phyloP scores from a whole-genome alignment of 352 stramenopile species.

The Globisporangium lucens region DNA sequence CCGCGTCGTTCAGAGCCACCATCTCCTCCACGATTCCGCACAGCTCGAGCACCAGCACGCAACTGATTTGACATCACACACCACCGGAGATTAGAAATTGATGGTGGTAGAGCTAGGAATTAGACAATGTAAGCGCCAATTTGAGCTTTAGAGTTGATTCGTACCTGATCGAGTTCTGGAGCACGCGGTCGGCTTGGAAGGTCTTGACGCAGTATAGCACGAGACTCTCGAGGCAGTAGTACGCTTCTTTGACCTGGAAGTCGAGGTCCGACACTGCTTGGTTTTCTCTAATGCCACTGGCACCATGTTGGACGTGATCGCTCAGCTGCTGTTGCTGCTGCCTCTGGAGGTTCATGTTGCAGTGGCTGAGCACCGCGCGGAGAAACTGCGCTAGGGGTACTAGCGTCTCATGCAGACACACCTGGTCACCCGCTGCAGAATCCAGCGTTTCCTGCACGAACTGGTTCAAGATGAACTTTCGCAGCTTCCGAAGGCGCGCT shows the following conservation, averaged over 20 bases:
- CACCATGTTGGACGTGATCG: too few relatives aligned
- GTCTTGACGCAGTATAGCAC: constrained; percentile 16
- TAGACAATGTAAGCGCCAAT: not conserved
- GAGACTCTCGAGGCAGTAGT: constrained; percentile 13
- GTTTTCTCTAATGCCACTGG: not conserved
- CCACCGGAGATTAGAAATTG: not conserved
- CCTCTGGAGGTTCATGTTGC: constrained; percentile 37
- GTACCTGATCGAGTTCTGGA: constrained; percentile 22
- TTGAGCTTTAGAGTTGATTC: not conserved
- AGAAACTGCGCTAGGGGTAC: constrained; percentile 67
- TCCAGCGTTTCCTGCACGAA: constrained; percentile 52
- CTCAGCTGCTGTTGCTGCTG: not conserved
- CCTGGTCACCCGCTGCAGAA: constrained; percentile 23
- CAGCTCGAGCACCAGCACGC: constrained; percentile 63
- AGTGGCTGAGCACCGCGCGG: constrained; percentile 62
- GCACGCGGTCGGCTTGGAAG: constrained; percentile 6
- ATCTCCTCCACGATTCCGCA: constrained; percentile 57
- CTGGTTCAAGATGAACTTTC: constrained; percentile 54
- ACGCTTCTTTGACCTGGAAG: constrained; percentile 16
- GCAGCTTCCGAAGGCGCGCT: constrained; percentile 33
- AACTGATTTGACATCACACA: constrained; percentile 30
- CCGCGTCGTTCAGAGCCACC: constrained; percentile 16
- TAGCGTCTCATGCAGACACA: constrained; percentile 54
- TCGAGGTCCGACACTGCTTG: constrained; percentile 22
- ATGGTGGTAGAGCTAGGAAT: not conserved